These are phyloP conservation scores for Metschnikowia lochheadii DNA, from an alignment of 805 yeast genomes.

Conservation along the genomic window DNA sequence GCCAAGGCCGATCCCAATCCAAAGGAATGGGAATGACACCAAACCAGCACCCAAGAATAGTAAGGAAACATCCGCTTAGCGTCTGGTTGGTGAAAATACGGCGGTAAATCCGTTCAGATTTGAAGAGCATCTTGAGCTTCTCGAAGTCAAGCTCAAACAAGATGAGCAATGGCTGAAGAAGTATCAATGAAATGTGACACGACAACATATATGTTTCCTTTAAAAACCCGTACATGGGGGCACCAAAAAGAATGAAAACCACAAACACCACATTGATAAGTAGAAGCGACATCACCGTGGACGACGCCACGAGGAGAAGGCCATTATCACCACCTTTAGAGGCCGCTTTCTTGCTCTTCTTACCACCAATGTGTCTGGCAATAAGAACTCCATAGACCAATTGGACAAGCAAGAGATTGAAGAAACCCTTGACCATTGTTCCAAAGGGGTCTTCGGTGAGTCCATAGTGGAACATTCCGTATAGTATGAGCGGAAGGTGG, in stretches of 20 bases:
- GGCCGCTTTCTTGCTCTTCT: constrained; percentile 2
- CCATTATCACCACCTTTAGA: constrained; percentile 5
- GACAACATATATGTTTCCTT: constrained; percentile 58
- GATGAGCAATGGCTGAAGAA: constrained; percentile 61
- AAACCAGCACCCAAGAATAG: constrained; percentile 73
- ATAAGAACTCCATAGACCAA: constrained; percentile 18
- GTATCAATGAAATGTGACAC: constrained; percentile 55
- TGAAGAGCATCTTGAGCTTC: constrained; percentile 23
- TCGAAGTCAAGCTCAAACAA: constrained; percentile 49
- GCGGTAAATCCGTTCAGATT: constrained; percentile 26
- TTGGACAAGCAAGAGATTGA: constrained; percentile 23
- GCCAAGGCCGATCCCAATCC: constrained; percentile 99
- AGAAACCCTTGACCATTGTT: constrained; percentile 25
- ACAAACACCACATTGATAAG: constrained; percentile 38
- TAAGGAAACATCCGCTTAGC: constrained; percentile 25
- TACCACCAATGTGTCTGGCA: not conserved
- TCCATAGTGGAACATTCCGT: constrained; percentile 30
- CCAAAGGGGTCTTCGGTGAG: constrained; percentile 22
- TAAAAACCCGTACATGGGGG: constrained; percentile 58
- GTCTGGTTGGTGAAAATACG: constrained; percentile 25
- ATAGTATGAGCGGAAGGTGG: constrained; percentile 26
- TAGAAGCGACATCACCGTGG: constrained; percentile 26
- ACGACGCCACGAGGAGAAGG: constrained; percentile 8
- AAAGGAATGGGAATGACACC: constrained; percentile 93
- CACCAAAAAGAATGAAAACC: constrained; percentile 65